Conservation (phyloP, 225 moss, liverwort and hornwort genomes). For the Straminergon stramineum region DNA sequence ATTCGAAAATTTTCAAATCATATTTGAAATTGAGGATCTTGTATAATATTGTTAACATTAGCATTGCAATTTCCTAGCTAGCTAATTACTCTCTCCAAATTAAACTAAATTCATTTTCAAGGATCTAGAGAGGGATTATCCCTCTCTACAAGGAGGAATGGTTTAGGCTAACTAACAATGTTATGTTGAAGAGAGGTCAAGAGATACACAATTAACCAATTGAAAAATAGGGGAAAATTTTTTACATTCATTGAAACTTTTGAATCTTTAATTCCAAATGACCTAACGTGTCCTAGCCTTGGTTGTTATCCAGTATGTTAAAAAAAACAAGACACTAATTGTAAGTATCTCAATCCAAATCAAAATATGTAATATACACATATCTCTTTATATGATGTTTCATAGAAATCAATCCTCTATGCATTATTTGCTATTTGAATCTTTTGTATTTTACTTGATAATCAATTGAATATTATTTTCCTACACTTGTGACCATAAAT, state of each 20-base stretch:
- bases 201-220: background rate
- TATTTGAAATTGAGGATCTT: background rate
- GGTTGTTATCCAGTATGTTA: background rate
- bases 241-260: background rate
- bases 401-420: background rate
- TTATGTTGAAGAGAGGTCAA: accelerated
- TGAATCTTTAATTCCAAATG: background rate
- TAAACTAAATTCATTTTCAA: too few relatives aligned
- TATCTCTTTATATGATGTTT: background rate
- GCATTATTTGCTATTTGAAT: background rate
- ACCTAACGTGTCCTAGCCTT: background rate
- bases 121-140: accelerated
- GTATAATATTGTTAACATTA: background rate
- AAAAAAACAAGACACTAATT: background rate
- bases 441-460: background rate
- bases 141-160: accelerated
- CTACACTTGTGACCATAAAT: accelerated
- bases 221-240: background rate
- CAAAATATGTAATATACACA: background rate
- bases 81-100: too few relatives aligned
- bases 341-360: background rate
- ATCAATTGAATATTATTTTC: background rate
- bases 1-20: background rate
- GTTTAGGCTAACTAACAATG: background rate
- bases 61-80: too few relatives aligned